Evolutionary conservation across 352 stramenopile genomes (phyloP), one percentile per base, ranked within the genome.

Genomic region (Phytophthora sp.): DNA sequence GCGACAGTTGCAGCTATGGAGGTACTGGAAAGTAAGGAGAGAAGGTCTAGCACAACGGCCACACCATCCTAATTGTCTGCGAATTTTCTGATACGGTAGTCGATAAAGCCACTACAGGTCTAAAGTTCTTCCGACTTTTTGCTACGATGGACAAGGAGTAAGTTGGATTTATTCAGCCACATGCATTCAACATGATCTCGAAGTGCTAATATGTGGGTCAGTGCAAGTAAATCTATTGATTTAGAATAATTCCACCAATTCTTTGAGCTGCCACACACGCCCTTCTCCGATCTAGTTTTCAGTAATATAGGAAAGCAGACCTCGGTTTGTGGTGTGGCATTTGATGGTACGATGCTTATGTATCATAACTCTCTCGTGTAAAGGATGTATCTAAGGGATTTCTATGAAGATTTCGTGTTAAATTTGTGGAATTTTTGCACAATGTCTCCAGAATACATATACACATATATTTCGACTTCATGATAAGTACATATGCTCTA

Each of bases 371-470:
- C n/a, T n/a, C n/a, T n/a, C n/a, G n/a, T n/a, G n/a, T n/a, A n/a
- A n/a, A n/a, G n/a, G n/a, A n/a, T n/a, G n/a, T n/a, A n/a, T 15
- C 8, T 39, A 35, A n/a, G 29, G 21, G 15, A 18, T 42, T 4
- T 18, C 15, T 15, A 12, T 33, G 29, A 33, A 82, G 77, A 85
- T 66, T 86, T 88, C 50, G 47, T 88, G 12, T 31, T 84, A 24
- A 86, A 86, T 47, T 66, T 84, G 2, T 88, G 80, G 80, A 88
- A 82, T 29, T 84, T 86, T 38, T 86, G 80, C 35, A 85, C 77
- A 3, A 88, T 88, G 79, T 62, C 56, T 11, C 9, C 39, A 6
- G 59, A 68, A 44, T 71, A 83, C 24, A 57, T 66, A 76, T 30
- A 66, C 52, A 0, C 66, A 80, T 27, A 58, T 88, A 1, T 88